phyloP scores from a whole-genome alignment of 2,329 filamentous ascomycete genomes.

The Xylariaceae sp. region DNA sequence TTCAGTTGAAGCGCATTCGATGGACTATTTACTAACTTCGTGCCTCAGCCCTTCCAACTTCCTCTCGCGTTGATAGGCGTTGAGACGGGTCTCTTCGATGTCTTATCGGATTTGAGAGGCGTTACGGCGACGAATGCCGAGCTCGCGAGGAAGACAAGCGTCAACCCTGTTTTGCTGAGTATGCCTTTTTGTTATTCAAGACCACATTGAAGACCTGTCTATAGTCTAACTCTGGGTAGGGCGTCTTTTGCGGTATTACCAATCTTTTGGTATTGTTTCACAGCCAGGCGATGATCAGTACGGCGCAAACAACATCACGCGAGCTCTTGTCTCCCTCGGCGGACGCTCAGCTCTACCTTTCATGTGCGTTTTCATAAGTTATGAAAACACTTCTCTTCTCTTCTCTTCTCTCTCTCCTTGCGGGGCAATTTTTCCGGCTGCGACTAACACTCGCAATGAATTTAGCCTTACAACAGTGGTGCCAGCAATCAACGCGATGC shows the following conservation, averaged over 20 bases:
- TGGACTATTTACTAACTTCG: neutral
- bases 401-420: neutral
- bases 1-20: no score
- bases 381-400: neutral
- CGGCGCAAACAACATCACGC: slow-evolving; percentile 33
- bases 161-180: slow-evolving; percentile 32
- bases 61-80: slow-evolving; percentile 25
- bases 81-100: slow-evolving; percentile 24
- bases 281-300: slow-evolving; percentile 29
- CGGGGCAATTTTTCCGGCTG: neutral
- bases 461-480: slow-evolving; percentile 23
- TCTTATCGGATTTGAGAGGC: slow-evolving; percentile 9
- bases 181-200: neutral
- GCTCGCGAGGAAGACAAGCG: slow-evolving; percentile 19
- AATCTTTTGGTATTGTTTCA: slow-evolving; percentile 32
- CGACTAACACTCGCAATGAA: neutral
- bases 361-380: slow-evolving; percentile 20
- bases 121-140: slow-evolving; percentile 7
- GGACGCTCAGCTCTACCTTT: slow-evolving; percentile 25
- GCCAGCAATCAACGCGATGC: slow-evolving; percentile 28
- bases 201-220: neutral
- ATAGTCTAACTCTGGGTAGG: slow-evolving; percentile 16
- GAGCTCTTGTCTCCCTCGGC: slow-evolving; percentile 20
- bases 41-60: slow-evolving; percentile 26
- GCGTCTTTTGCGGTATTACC: slow-evolving; percentile 35